phyloP scores from a whole-genome alignment of 164 flowering plant species.

The Malania oleifera region DNA sequence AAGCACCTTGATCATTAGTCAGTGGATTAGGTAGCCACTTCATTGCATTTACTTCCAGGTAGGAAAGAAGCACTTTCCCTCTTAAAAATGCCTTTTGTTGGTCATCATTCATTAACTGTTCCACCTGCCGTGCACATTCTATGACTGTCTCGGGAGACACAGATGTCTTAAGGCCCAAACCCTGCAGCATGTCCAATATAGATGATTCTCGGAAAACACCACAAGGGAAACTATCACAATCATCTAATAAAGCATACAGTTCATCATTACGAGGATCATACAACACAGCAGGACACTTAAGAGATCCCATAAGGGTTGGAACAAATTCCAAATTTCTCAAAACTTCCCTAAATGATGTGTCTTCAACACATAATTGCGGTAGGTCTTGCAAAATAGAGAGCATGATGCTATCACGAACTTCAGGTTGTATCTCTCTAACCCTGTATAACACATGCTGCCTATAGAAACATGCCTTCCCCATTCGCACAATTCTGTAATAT shows the following conservation, averaged over 20 bases:
- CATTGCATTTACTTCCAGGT: constrained; percentile 76
- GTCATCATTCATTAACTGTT: constrained; percentile 52
- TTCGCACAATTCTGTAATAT: constrained; percentile 68
- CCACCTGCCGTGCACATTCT: constrained; percentile 75
- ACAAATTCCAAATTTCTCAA: constrained; percentile 73
- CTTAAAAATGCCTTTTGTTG: constrained; percentile 60
- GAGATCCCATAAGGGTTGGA: constrained; percentile 53
- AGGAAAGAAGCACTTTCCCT: constrained; percentile 84
- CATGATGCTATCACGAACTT: constrained; percentile 66
- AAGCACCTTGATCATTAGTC: constrained; percentile 37
- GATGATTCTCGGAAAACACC: constrained; percentile 57
- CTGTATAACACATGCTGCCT: constrained; percentile 51
- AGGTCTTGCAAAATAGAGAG: constrained; percentile 69
- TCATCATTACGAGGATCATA: constrained; percentile 98
- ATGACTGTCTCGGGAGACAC: constrained; percentile 72
- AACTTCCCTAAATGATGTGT: constrained; percentile 50
- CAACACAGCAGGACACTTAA: constrained; percentile 53
- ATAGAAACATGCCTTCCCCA: constrained; percentile 76
- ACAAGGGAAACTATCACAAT: constrained; percentile 69
- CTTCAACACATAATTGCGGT: constrained; percentile 79
- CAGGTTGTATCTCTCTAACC: constrained; percentile 49
- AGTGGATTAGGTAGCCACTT: constrained; percentile 58
- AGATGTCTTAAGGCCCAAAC: constrained; percentile 80
- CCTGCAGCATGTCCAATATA: constrained; percentile 74
- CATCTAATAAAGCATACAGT: constrained; percentile 73